phyloP scores from a whole-genome alignment of 2,329 filamentous ascomycete genomes.

The Cercospora sp. region DNA sequence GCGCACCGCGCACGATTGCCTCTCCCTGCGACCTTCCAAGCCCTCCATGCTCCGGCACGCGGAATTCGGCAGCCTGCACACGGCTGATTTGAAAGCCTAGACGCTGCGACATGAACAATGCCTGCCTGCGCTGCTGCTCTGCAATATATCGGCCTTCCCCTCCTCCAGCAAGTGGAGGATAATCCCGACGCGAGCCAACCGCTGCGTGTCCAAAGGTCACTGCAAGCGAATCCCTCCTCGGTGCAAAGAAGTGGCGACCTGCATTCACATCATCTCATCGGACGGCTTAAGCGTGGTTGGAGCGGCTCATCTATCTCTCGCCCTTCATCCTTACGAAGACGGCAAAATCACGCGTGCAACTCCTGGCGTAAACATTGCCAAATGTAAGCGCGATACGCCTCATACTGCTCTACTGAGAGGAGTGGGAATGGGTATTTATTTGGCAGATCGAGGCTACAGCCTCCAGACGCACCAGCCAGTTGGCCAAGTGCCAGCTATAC shows the following conservation, averaged over 20 bases:
- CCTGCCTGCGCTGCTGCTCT: not conserved
- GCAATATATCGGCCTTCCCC: not conserved
- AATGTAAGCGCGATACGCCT: not conserved
- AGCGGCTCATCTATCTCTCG: not conserved
- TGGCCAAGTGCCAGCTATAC: not conserved
- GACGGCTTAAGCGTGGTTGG: not conserved
- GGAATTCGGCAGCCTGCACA: slow-evolving; percentile 12
- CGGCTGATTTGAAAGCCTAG: slow-evolving; percentile 3
- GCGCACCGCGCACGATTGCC: not conserved
- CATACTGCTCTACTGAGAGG: not conserved
- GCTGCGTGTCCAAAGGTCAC: not conserved
- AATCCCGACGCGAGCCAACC: not conserved
- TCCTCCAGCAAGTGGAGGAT: not conserved
- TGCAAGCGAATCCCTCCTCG: slow-evolving; percentile 2
- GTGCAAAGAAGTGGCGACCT: not conserved
- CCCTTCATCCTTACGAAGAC: not conserved
- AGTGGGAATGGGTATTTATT: not conserved
- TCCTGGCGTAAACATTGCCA: not conserved
- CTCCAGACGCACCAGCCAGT: not conserved
- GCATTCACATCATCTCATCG: not conserved
- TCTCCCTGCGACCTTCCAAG: not conserved
- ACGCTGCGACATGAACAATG: not conserved
- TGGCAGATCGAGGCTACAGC: not conserved
- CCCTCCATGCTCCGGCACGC: slow-evolving; percentile 3
- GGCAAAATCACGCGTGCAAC: not conserved